A percentile compares a stretch with the other conserved stretches of the same genome.
Conservation (phyloP, 768 basidiomycete genomes). For the Lentinula sp. region DNA sequence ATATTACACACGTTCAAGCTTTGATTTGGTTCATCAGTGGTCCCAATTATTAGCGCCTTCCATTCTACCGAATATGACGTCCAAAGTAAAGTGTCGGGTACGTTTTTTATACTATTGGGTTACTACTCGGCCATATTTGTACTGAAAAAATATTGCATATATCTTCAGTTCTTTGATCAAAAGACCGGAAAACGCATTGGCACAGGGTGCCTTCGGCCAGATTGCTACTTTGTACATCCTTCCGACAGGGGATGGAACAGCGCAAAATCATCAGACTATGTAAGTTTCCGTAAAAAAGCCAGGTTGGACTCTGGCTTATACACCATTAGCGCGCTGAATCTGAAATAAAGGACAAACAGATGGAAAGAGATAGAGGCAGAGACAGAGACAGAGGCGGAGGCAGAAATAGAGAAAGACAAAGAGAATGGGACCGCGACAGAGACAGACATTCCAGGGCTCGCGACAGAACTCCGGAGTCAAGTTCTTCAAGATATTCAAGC, state of each 20-base stretch:
- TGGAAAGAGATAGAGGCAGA: not conserved
- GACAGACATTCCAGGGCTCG: not conserved
- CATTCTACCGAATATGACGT: not conserved
- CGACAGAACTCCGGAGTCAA: not conserved
- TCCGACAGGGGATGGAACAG: not conserved
- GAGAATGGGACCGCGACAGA: not conserved
- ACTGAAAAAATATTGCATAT: no score
- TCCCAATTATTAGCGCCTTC: not conserved
- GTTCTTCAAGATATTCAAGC: not conserved
- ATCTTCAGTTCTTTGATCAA: not conserved
- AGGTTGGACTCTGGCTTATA: not conserved
- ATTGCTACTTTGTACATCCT: not conserved
- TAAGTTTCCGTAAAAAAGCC: not conserved
- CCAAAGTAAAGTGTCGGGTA: not conserved
- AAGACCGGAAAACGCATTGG: not conserved
- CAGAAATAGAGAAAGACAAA: not conserved
- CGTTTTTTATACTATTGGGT: no score
- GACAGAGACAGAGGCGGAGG: not conserved
- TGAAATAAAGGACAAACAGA: not conserved
- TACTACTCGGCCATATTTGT: no score
- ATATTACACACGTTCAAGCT: no score
- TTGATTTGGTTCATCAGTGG: no score
- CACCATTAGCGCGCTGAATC: not conserved
- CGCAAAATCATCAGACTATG: not conserved
- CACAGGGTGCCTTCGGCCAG: not conserved